phyloP scores from a whole-genome alignment of 352 stramenopile species.

The Globisporangium orthogonon region DNA sequence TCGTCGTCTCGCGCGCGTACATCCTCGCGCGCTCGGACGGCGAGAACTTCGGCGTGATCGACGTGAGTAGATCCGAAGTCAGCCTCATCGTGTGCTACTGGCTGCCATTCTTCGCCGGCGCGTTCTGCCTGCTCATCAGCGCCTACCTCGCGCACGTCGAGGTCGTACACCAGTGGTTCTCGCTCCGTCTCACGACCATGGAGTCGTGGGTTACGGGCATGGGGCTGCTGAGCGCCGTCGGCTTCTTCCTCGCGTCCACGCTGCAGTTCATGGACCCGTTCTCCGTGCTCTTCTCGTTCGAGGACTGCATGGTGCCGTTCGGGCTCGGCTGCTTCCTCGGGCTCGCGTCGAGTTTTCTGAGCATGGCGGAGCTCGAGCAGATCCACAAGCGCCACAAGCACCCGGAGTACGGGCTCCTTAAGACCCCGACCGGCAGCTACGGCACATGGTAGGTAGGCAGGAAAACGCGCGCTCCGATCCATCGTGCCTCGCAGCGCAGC shows the following conservation, averaged over 20 bases:
- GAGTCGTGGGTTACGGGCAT: conserved; percentile 51
- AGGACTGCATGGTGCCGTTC: conserved; percentile 64
- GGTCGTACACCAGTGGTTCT: conserved; percentile 81
- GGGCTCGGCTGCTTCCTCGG: conserved; percentile 60
- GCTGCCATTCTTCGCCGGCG: conserved; percentile 78
- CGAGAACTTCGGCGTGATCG: conserved; percentile 73
- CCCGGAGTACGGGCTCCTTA: conserved; percentile 71
- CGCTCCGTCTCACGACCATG: conserved; percentile 56
- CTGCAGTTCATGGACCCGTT: conserved; percentile 84
- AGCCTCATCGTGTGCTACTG: conserved; percentile 73
- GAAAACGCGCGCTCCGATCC: too few relatives aligned
- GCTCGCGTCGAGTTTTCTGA: conserved; percentile 58
- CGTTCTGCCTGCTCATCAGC: conserved; percentile 66
- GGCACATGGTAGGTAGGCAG: conserved; percentile 27
- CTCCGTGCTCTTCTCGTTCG: conserved; percentile 69
- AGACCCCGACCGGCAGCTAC: conserved; percentile 17
- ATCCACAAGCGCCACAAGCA: conserved; percentile 82
- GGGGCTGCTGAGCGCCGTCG: conserved; percentile 49
- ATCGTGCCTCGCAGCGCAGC: not conserved
- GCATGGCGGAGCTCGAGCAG: conserved; percentile 63
- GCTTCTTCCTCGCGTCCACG: conserved; percentile 75
- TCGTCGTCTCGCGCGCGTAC: conserved; percentile 27
- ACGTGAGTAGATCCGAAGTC: conserved; percentile 54
- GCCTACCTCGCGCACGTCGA: conserved; percentile 79
- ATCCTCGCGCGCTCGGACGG: conserved; percentile 25